Conservation (phyloP, 495 filamentous ascomycete species). For the Aspergillus cristatus region DNA sequence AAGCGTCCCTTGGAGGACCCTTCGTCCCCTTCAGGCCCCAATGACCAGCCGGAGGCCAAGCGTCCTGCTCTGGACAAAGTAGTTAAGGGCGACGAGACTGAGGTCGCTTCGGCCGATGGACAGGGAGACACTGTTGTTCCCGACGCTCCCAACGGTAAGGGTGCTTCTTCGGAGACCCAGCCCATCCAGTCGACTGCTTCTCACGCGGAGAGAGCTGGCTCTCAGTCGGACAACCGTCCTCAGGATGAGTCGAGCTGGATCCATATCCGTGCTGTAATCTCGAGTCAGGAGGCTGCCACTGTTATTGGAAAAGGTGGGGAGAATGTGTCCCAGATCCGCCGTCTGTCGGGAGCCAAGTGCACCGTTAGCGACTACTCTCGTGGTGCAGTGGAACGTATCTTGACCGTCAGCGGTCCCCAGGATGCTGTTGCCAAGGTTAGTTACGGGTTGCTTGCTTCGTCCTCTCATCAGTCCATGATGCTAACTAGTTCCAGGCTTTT, state of each 20-base stretch:
- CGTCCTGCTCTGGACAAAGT: constrained; percentile 92
- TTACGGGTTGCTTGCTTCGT: constrained; percentile 1
- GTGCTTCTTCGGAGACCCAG: constrained; percentile 38
- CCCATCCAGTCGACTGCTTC: constrained; percentile 58
- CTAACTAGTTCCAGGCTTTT: constrained; percentile 60
- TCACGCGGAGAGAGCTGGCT: constrained; percentile 43
- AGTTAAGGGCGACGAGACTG: constrained; percentile 49
- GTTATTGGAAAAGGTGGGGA: constrained; percentile 98
- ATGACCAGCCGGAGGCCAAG: constrained; percentile 94
- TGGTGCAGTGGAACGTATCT: constrained; percentile 90
- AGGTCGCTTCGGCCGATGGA: constrained; percentile 29
- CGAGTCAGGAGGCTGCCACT: constrained; percentile 92
- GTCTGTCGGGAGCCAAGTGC: constrained; percentile 89
- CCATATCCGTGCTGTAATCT: constrained; percentile 91
- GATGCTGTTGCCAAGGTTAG: constrained; percentile 94
- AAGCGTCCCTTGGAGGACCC: constrained; percentile 97
- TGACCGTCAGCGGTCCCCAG: constrained; percentile 91
- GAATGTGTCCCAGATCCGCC: constrained; percentile 91
- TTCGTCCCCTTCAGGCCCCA: constrained; percentile 83
- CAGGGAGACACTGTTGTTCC: constrained; percentile 63
- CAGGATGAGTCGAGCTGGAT: constrained; percentile 95
- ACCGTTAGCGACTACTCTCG: constrained; percentile 97
- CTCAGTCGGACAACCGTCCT: constrained; percentile 40
- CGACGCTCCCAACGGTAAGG: constrained; percentile 56
- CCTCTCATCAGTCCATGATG: no score